Conservation (phyloP, 2,329 filamentous ascomycete genomes). For the Trichoderma cornu-damae region DNA sequence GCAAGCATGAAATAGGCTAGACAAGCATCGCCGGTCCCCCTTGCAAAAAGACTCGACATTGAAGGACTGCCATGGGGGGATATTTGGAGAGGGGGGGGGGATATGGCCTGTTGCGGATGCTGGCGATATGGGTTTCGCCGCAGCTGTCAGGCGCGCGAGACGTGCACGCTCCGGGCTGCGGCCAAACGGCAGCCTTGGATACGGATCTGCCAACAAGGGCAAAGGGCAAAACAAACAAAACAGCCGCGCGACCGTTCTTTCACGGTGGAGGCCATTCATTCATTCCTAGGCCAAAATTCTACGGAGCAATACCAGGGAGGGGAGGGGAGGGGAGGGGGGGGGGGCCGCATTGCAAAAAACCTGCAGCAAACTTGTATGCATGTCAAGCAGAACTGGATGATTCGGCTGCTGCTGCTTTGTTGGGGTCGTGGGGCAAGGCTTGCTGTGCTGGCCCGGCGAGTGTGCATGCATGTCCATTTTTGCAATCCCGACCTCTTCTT, state of each 20-base stretch:
- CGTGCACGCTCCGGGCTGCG: neutral
- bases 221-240: too few relatives aligned
- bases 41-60: constrained; percentile 10
- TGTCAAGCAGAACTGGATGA: constrained; percentile 6
- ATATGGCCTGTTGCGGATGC: constrained; percentile 3
- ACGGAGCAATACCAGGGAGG: neutral
- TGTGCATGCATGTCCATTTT: neutral
- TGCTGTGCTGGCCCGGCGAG: constrained; percentile 8
- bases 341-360: neutral
- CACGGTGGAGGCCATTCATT: neutral
- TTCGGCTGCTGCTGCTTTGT: constrained; percentile 12
- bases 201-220: neutral
- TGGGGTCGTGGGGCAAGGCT: constrained; percentile 9
- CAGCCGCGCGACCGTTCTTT: neutral
- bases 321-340: neutral
- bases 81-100: too few relatives aligned
- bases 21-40: constrained; percentile 13
- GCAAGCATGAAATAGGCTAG: constrained; percentile 16
- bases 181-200: neutral
- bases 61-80: constrained; percentile 13
- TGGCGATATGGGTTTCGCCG: neutral
- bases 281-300: neutral
- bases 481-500: constrained; percentile 12
- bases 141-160: neutral
- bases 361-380: constrained; percentile 11